Percentiles rank a stretch among this genome's conserved stretches.
These are phyloP conservation scores for Cryptococcus sp. DNA, from an alignment of 1,284 basidiomycete genomes.

Conservation along the genomic window DNA sequence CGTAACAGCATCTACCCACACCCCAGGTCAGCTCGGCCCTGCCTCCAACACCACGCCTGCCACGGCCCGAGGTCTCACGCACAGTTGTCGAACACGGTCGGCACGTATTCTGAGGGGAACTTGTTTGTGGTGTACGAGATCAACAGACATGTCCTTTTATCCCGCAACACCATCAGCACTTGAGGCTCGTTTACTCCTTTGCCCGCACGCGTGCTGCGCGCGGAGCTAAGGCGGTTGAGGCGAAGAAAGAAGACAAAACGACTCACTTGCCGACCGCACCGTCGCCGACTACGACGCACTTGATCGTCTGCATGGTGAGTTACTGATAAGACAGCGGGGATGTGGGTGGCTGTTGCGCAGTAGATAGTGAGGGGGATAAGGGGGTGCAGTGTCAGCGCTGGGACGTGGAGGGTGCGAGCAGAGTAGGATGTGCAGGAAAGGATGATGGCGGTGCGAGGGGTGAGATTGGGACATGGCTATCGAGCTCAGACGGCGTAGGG, in stretches of 20 bases:
- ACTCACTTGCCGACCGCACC: slow-evolving; percentile 94
- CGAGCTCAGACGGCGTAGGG: too few relatives aligned
- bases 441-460: too few relatives aligned
- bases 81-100: slow-evolving; percentile 67
- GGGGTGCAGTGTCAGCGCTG: background rate
- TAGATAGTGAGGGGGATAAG: background rate
- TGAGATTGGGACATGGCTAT: too few relatives aligned
- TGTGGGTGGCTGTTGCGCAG: background rate
- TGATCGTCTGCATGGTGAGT: slow-evolving; percentile 86
- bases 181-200: background rate
- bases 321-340: background rate
- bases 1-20: background rate
- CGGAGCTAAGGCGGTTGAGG: background rate
- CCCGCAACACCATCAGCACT: background rate
- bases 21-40: background rate
- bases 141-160: slow-evolving; percentile 83
- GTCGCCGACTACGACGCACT: slow-evolving; percentile 98
- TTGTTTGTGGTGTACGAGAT: slow-evolving; percentile 99
- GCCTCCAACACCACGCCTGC: background rate
- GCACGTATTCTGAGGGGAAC: slow-evolving; percentile 97
- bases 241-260: background rate
- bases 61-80: slow-evolving; percentile 39
- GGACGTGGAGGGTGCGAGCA: too few relatives aligned
- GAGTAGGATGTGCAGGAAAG: too few relatives aligned
- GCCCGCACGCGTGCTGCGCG: too few relatives aligned